Conservation (phyloP, 1,284 basidiomycete species). For the Austroboletus niveus region DNA sequence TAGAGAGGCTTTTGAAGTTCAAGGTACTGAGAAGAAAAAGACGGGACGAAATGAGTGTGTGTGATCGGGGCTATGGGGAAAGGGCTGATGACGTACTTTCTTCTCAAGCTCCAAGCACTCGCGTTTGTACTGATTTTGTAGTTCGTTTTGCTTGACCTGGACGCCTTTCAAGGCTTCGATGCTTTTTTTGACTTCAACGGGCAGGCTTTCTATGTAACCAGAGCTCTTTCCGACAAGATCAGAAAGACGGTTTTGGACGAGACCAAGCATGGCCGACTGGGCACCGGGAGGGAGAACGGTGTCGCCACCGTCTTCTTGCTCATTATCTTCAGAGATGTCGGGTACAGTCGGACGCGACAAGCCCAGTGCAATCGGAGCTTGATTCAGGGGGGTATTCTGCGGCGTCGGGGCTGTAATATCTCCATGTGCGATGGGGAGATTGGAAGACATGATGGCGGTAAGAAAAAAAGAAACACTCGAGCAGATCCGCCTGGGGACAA, state of each 20-base stretch:
- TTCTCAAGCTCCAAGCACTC: constrained; percentile 97
- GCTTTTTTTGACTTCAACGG: constrained; percentile 78
- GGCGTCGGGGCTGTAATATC: constrained; percentile 72
- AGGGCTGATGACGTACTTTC: constrained; percentile 58
- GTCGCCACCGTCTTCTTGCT: constrained; percentile 51
- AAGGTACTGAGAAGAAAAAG: constrained; percentile 62
- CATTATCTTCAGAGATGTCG: constrained; percentile 66
- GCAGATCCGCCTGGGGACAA: constrained; percentile 18
- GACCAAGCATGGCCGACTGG: constrained; percentile 53
- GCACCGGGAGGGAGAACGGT: constrained; percentile 30
- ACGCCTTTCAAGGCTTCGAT: constrained; percentile 94
- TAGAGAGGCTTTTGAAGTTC: constrained; percentile 85
- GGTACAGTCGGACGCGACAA: constrained; percentile 69
- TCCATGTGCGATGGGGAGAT: constrained; percentile 43
- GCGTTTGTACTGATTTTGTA: constrained; percentile 95
- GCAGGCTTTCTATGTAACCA: constrained; percentile 86
- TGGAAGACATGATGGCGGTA: constrained; percentile 45
- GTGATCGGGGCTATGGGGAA: constrained; percentile 8
- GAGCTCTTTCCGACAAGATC: constrained; percentile 77
- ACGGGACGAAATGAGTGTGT: too few relatives aligned
- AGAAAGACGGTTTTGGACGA: constrained; percentile 66
- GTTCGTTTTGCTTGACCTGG: constrained; percentile 89
- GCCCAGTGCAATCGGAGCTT: constrained; percentile 64
- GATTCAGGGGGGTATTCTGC: constrained; percentile 77
- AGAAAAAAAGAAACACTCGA: constrained; percentile 15